These are phyloP conservation scores for Sclerotinia minor DNA, from an alignment of 2,329 filamentous ascomycete genomes.

Conservation along the genomic window DNA sequence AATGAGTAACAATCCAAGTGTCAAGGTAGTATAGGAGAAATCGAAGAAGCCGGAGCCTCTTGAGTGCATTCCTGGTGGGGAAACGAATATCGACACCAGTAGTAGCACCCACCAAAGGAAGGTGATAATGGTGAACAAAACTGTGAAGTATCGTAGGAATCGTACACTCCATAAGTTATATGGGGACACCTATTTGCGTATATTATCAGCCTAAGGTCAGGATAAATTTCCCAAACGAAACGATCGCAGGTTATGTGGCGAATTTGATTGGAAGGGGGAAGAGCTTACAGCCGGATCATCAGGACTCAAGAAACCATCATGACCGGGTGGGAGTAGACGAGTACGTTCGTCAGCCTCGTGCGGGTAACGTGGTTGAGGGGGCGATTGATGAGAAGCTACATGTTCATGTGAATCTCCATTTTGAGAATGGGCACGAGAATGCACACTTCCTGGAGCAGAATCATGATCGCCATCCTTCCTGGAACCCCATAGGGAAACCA, in stretches of 20 bases:
- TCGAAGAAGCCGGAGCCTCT: slow-evolving; percentile 91
- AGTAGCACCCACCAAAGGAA: slow-evolving; percentile 93
- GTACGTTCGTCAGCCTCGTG: slow-evolving; percentile 59
- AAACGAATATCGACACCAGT: slow-evolving; percentile 87
- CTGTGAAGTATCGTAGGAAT: slow-evolving; percentile 72
- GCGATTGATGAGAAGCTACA: slow-evolving; percentile 1
- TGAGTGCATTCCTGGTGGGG: slow-evolving; percentile 80
- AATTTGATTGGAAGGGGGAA: background rate
- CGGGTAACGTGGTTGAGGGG: slow-evolving; percentile 36
- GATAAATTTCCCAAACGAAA: background rate
- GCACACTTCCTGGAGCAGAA: slow-evolving; percentile 20
- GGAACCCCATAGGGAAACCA: slow-evolving; percentile 57
- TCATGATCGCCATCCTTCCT: slow-evolving; percentile 49
- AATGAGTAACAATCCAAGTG: slow-evolving; percentile 72
- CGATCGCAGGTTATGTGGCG: background rate
- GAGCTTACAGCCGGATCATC: slow-evolving; percentile 74
- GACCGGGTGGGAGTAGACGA: slow-evolving; percentile 37
- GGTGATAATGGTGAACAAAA: slow-evolving; percentile 71
- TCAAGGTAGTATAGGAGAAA: slow-evolving; percentile 79
- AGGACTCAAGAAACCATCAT: slow-evolving; percentile 63
- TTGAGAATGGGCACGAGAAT: slow-evolving; percentile 17
- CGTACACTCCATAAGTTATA: slow-evolving; percentile 95
- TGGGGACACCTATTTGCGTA: slow-evolving; percentile 61
- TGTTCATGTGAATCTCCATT: slow-evolving; percentile 35
- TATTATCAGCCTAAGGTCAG: background rate